These are phyloP conservation scores for Leersia perrieri DNA, from an alignment of 176 grass and related monocot species.

Conservation along the genomic window DNA sequence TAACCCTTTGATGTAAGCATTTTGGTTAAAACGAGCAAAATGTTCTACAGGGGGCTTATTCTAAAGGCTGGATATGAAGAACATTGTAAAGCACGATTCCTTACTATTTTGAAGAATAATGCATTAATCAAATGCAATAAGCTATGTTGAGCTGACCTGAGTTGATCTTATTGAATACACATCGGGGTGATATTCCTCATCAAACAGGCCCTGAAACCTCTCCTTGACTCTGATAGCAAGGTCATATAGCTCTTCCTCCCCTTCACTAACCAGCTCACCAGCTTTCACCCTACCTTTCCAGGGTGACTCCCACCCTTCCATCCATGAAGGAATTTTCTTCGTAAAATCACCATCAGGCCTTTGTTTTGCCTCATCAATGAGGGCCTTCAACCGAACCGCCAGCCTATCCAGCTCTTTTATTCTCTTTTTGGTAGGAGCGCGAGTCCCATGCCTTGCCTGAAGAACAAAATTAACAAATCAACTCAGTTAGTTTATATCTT, in stretches of 20 bases:
- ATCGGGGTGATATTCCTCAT: slow-evolving; percentile 79
- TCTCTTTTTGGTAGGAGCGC: slow-evolving; percentile 78
- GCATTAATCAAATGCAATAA: not conserved
- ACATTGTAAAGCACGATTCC: not conserved
- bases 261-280: slow-evolving; percentile 75
- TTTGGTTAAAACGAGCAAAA: not conserved
- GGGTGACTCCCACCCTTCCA: slow-evolving; percentile 72
- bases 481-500: not conserved
- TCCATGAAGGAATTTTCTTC: slow-evolving; percentile 68
- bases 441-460: slow-evolving; percentile 91
- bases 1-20: not conserved
- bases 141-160: slow-evolving; percentile 50
- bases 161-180: slow-evolving; percentile 80
- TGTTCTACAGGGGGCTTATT: not conserved
- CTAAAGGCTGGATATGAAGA: not conserved
- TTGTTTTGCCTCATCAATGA: slow-evolving; percentile 56
- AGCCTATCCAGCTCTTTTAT: slow-evolving; percentile 84
- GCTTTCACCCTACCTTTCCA: slow-evolving; percentile 79
- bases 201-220: slow-evolving; percentile 69
- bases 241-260: slow-evolving; percentile 77
- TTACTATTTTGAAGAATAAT: not conserved
- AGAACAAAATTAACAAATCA: not conserved
- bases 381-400: slow-evolving; percentile 42
- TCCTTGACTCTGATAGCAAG: slow-evolving; percentile 73
- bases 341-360: slow-evolving; percentile 23